Conservation (phyloP, 768 basidiomycete genomes). For the Lactarius hengduanensis region DNA sequence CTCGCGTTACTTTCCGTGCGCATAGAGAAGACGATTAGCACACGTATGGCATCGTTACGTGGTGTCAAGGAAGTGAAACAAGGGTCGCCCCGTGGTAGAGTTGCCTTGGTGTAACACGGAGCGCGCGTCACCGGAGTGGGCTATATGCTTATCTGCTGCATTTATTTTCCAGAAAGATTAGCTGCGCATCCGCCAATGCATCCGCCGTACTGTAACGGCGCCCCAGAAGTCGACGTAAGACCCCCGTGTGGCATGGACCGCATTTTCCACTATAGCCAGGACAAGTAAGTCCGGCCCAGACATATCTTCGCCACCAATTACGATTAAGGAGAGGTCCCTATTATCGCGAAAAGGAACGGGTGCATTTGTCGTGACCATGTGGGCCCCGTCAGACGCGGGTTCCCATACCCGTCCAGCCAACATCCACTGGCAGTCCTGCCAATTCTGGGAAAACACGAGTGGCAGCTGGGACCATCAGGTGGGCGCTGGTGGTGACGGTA, state of each 20-base stretch:
- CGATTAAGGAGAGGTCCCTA: neutral
- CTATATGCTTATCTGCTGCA: neutral
- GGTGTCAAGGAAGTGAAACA: neutral
- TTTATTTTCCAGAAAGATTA: neutral
- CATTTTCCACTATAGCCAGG: neutral
- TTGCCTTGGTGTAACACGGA: neutral
- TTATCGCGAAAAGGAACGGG: neutral
- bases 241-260: too few species aligned
- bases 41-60: neutral
- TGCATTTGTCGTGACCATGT: neutral
- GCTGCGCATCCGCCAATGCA: neutral
- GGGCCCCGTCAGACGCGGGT: neutral
- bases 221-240: neutral
- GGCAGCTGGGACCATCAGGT: neutral
- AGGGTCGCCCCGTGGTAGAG: neutral
- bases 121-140: neutral
- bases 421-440: neutral
- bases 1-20: neutral
- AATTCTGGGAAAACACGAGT: neutral
- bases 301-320: neutral
- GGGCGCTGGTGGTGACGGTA: neutral
- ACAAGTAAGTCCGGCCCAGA: neutral
- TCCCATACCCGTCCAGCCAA: too few species aligned
- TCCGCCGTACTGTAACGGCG: neutral
- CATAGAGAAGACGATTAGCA: neutral